phyloP scores from a whole-genome alignment of 1,139 yeast genomes.

The Saccharomyces pastorianus region DNA sequence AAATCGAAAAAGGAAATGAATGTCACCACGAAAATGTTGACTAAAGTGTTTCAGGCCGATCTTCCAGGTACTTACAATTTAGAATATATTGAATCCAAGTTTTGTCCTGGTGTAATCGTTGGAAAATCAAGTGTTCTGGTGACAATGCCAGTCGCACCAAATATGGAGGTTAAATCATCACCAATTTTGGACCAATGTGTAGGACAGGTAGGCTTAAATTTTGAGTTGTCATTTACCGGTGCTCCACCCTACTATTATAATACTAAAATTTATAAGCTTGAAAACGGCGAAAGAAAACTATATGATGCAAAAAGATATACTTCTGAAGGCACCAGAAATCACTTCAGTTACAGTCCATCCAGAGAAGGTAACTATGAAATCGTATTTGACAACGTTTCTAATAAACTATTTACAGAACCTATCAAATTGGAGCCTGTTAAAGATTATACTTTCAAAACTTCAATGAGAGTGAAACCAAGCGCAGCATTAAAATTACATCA shows the following conservation, averaged over 20 bases:
- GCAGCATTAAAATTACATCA: conserved; percentile 30
- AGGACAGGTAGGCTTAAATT: conserved; percentile 81
- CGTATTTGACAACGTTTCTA: conserved; percentile 52
- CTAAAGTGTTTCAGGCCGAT: conserved; percentile 22
- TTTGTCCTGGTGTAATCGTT: conserved; percentile 56
- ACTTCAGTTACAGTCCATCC: conserved; percentile 66
- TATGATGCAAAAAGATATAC: conserved; percentile 34
- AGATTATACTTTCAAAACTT: conserved; percentile 34
- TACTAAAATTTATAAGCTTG: conserved; percentile 51
- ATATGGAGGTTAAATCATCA: conserved; percentile 43
- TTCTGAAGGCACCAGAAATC: conserved; percentile 39
- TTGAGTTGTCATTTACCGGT: conserved; percentile 60
- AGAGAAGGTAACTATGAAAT: conserved; percentile 75
- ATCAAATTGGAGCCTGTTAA: conserved; percentile 28
- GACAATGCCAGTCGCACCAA: conserved; percentile 48
- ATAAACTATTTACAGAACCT: conserved; percentile 43
- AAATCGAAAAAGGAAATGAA: conserved; percentile 26
- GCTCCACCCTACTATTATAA: conserved; percentile 71
- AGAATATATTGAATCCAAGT: conserved; percentile 44
- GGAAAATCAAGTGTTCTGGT: conserved; percentile 41
- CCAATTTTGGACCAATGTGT: conserved; percentile 80
- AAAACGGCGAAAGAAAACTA: conserved; percentile 30
- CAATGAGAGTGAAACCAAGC: conserved; percentile 40
- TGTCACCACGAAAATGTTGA: conserved; percentile 9
- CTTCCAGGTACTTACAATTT: conserved; percentile 60